A percentile compares a stretch with the other conserved stretches of the same genome.
Conservation (phyloP, 1,284 basidiomycete genomes). For the Entoloma clypeatum region DNA sequence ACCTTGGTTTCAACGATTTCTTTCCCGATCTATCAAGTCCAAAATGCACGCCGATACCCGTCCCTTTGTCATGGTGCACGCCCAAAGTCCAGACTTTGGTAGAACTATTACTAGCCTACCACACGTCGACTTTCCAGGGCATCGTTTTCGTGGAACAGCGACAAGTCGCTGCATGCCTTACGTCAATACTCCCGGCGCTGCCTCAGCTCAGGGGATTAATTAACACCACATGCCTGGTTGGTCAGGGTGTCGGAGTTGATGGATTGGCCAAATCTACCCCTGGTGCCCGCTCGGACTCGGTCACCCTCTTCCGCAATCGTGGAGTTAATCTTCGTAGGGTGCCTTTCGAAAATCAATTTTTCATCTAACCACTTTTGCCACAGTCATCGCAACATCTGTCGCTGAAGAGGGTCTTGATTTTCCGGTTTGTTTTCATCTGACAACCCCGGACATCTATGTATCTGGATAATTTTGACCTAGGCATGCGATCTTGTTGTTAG, state of each 20-base stretch:
- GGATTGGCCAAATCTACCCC: constrained; percentile 48
- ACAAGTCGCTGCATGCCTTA: constrained; percentile 69
- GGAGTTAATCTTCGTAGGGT: constrained; percentile 64
- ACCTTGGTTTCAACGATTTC: constrained; percentile 48
- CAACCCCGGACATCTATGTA: constrained; percentile 2
- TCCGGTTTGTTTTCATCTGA: constrained; percentile 43
- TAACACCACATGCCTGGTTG: constrained; percentile 62
- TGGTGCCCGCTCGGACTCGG: constrained; percentile 51
- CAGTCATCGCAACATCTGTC: constrained; percentile 80
- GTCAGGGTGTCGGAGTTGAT: constrained; percentile 51
- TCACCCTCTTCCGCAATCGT: constrained; percentile 61
- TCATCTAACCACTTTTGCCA: constrained; percentile 9
- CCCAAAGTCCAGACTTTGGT: constrained; percentile 66
- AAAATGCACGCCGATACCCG: constrained; percentile 34
- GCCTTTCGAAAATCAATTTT: constrained; percentile 1
- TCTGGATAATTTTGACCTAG: constrained; percentile 31
- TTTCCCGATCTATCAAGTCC: constrained; percentile 32
- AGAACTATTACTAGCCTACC: constrained; percentile 54
- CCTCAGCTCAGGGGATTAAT: constrained; percentile 55
- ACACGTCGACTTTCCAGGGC: constrained; percentile 60
- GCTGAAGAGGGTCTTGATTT: constrained; percentile 89
- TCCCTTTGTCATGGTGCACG: constrained; percentile 60
- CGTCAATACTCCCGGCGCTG: constrained; percentile 58
- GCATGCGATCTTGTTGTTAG: constrained; percentile 82
- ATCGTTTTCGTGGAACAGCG: constrained; percentile 85